A percentile compares a stretch with the other conserved stretches of the same genome.
phyloP scores from a whole-genome alignment of 495 filamentous ascomycete species.

The Hypoxylon fuscum region DNA sequence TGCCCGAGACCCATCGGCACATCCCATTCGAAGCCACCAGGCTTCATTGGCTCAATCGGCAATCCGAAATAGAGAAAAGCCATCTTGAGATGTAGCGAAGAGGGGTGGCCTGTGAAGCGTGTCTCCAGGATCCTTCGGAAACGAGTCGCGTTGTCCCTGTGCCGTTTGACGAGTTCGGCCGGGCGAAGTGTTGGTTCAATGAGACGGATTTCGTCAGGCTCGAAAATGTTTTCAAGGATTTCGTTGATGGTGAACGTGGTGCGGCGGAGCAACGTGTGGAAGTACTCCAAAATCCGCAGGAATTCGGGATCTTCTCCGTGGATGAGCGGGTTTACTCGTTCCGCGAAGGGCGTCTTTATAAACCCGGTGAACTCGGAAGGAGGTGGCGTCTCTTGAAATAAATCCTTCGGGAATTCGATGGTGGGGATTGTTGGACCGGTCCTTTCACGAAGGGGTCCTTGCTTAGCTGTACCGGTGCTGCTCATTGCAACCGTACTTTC shows the following conservation, averaged over 20 bases:
- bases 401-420: neutral
- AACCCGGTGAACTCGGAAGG: neutral
- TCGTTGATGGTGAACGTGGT: slow-evolving; percentile 25
- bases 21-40: slow-evolving; percentile 2
- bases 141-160: slow-evolving; percentile 24
- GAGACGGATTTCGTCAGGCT: slow-evolving; percentile 36
- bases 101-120: slow-evolving; percentile 31
- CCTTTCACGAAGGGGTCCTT: too few relatives aligned
- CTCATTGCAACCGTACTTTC: neutral
- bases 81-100: slow-evolving; percentile 39
- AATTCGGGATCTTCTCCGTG: slow-evolving; percentile 21
- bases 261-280: slow-evolving; percentile 25
- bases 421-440: too few relatives aligned
- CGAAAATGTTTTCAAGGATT: slow-evolving; percentile 38
- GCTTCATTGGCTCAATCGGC: slow-evolving; percentile 39
- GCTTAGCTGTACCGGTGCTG: neutral
- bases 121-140: slow-evolving; percentile 28
- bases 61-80: slow-evolving; percentile 42
- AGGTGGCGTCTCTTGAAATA: neutral
- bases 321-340: slow-evolving; percentile 28
- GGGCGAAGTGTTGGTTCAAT: slow-evolving; percentile 29
- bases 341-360: slow-evolving; percentile 18
- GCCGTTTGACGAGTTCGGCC: slow-evolving; percentile 20
- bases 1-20: slow-evolving; percentile 22
- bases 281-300: slow-evolving; percentile 31